Base-by-base conservation (phyloP, 352 stramenopile genomes). In the Pythium monospermum region DNA sequence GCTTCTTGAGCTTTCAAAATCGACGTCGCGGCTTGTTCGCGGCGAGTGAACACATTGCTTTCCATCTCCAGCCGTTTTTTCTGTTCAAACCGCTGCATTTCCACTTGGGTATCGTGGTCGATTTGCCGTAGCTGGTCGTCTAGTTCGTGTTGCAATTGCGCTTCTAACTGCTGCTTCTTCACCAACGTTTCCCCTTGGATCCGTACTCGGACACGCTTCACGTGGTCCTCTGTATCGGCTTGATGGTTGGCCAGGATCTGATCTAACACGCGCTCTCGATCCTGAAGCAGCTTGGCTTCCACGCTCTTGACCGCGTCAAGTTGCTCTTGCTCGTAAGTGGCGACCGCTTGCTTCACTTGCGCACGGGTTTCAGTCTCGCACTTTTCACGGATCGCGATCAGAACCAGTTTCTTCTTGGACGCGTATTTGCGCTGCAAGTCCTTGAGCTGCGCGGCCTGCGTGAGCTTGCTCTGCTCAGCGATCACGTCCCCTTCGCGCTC, bases 341-440 rank as follows among this genome's bases (percentile, higher is more conserved):
- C 49, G 12, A 87, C 66, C 16, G 43, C 42, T 11, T 47, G 23
- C 35, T 59, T 48, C 6, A 53, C 13, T 5, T 70, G 50, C 2
- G 64, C 38, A 30, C 83, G 79, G 2, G 73, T 82, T 28, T 87
- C 69, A 18, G 51, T 61, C 36, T 87, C 74, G 42, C 67, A 73
- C n/a, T 61, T 57, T 19, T 83, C 75, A 35, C 68, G 71, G 25
- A 85, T 35, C 10, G 48, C 38, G 35, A 85, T 56, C 3, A 87
- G 42, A 25, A 62, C 49, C 62, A 85, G 61, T 26, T 76, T 69
- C 46, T 83, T 81, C 48, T 78, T 83, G 6, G 73, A 85, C 35
- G 82, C 69, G 31, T 76, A 87, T 51, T 83, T 81, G 37, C 71
- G 73, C 50, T 76, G 66, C 26, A 87, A 56, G 19, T 87, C 73